Conservation (phyloP, 2,329 filamentous ascomycete species). For the Calonectria naviculata region DNA sequence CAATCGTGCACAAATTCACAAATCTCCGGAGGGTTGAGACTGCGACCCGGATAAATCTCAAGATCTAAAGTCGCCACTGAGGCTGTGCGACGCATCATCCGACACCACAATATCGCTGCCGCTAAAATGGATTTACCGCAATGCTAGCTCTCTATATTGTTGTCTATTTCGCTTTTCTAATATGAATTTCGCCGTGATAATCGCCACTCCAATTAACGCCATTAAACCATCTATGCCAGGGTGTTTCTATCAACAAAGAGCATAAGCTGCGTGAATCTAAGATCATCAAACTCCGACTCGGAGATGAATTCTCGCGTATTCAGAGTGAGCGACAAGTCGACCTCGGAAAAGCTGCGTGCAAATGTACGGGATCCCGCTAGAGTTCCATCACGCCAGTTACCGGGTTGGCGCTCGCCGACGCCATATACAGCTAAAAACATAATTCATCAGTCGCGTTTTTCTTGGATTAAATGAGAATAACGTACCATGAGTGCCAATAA, state of each 20-base stretch:
- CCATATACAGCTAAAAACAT: slow-evolving; percentile 15
- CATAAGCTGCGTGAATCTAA: not conserved
- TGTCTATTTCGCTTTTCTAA: too few relatives aligned
- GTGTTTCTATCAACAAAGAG: not conserved
- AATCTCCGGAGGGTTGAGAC: too few relatives aligned
- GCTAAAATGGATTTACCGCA: too few relatives aligned
- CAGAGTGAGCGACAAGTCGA: slow-evolving; percentile 28
- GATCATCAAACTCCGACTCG: slow-evolving; percentile 11
- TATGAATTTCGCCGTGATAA: too few relatives aligned
- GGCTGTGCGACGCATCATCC: too few relatives aligned
- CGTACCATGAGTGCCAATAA: slow-evolving; percentile 22
- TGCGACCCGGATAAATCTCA: too few relatives aligned
- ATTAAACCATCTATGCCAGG: not conserved
- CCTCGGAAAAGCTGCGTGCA: not conserved
- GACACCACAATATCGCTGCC: too few relatives aligned
- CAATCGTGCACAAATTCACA: too few relatives aligned
- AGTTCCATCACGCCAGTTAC: slow-evolving; percentile 16
- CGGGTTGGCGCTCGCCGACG: not conserved
- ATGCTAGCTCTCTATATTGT: too few relatives aligned
- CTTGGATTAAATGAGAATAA: not conserved
- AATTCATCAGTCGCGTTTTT: not conserved
- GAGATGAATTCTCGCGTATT: slow-evolving; percentile 28
- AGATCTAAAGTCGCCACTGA: too few relatives aligned
- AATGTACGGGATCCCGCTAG: slow-evolving; percentile 19
- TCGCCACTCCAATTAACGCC: too few relatives aligned